A percentile compares a stretch with the other conserved stretches of the same genome.
phyloP scores from a whole-genome alignment of 83 land plant genomes.

The Picea mariana region DNA sequence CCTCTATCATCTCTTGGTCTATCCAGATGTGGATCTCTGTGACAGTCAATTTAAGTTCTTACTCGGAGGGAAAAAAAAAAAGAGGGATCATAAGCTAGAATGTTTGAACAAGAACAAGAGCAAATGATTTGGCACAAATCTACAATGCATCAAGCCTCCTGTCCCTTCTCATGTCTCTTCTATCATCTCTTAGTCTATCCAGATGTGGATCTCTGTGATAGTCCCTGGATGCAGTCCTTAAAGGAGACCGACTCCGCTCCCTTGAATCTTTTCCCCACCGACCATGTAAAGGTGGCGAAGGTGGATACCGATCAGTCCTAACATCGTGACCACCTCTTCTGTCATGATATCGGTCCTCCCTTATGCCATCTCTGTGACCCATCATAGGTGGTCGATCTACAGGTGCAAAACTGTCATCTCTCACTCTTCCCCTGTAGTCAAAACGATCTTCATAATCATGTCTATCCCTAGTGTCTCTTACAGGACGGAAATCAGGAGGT shows the following conservation, averaged over 20 bases:
- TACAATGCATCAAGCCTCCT: constrained; percentile 1
- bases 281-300: constrained; percentile 24
- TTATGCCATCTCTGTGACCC: neutral
- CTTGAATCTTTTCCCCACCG: constrained; percentile 39
- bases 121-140: neutral
- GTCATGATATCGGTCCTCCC: constrained; percentile 26
- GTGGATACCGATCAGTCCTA: neutral
- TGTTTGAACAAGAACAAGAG: too few relatives aligned
- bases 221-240: constrained; percentile 18
- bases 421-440: constrained; percentile 29
- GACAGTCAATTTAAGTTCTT: neutral
- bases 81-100: too few relatives aligned
- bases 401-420: constrained; percentile 22
- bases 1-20: constrained; percentile 4
- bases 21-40: constrained; percentile 3
- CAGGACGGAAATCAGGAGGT: constrained; percentile 27
- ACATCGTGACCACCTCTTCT: constrained; percentile 25
- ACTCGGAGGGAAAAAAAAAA: too few relatives aligned
- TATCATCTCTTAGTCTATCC: constrained; percentile 15
- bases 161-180: neutral
- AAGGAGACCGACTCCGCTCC: constrained; percentile 50
- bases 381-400: constrained; percentile 32
- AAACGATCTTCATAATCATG: constrained; percentile 22
- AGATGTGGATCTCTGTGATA: constrained; percentile 4
- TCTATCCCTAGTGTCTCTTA: constrained; percentile 22